phyloP scores from a whole-genome alignment of 371 early-diverging fungal genomes.

The Paraphysoderma sedebokerense region DNA sequence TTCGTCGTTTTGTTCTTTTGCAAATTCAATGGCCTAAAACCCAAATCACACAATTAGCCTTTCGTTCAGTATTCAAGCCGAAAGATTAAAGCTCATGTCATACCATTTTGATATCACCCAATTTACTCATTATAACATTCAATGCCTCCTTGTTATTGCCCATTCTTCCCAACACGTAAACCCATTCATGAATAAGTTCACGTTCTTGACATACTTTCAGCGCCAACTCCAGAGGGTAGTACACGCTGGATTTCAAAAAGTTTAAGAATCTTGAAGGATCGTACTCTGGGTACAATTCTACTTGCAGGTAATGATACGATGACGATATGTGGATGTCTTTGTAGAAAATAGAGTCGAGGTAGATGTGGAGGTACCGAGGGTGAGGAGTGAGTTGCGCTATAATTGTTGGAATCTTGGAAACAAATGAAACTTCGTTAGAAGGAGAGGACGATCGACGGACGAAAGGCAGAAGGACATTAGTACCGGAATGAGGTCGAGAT shows the following conservation, averaged over 20 bases:
- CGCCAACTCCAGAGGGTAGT: conserved; percentile 66
- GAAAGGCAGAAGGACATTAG: no score
- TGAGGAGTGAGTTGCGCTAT: no score
- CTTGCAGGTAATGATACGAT: conserved; percentile 7
- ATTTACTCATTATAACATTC: conserved; percentile 69
- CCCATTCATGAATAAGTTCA: conserved; percentile 85
- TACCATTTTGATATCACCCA: conserved; percentile 75
- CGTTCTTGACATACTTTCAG: conserved; percentile 61
- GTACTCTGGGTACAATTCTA: conserved; percentile 84
- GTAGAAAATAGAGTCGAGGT: conserved; percentile 1
- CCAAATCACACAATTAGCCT: background rate
- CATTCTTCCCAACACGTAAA: conserved; percentile 89
- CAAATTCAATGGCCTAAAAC: conserved; percentile 85
- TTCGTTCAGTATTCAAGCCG: background rate
- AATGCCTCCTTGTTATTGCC: conserved; percentile 84
- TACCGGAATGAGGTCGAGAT: no score
- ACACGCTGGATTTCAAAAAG: conserved; percentile 63
- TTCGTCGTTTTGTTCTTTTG: conserved; percentile 87
- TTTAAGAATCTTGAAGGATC: conserved; percentile 52
- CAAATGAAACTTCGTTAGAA: no score
- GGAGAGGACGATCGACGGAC: no score
- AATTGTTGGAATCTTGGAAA: no score
- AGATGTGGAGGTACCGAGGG: no score
- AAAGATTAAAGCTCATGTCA: background rate
- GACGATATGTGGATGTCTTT: background rate